Conservation (phyloP, 2,329 filamentous ascomycete genomes). For the Colletotrichum orbiculare region DNA sequence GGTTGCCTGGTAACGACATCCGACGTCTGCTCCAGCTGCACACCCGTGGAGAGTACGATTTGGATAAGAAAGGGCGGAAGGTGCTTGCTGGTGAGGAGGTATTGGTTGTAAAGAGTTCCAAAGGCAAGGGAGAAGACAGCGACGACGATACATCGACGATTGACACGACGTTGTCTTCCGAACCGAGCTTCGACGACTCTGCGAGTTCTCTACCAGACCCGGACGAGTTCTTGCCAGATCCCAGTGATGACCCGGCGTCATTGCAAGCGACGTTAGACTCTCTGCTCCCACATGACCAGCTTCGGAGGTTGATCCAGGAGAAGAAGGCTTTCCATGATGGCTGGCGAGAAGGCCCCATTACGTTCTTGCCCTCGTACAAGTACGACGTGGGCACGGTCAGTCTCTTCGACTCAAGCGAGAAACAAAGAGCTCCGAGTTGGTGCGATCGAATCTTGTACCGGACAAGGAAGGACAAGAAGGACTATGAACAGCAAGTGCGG, state of each 20-base stretch:
- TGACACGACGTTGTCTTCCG: slow-evolving; percentile 43
- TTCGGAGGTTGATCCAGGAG: slow-evolving; percentile 77
- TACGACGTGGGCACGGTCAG: slow-evolving; percentile 96
- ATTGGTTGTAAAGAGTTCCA: slow-evolving; percentile 41
- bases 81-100: slow-evolving; percentile 57
- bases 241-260: slow-evolving; percentile 82
- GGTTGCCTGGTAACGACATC: slow-evolving; percentile 90
- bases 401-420: slow-evolving; percentile 95
- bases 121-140: slow-evolving; percentile 48
- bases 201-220: slow-evolving; percentile 64
- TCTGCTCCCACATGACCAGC: slow-evolving; percentile 88
- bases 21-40: slow-evolving; percentile 85
- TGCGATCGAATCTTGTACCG: slow-evolving; percentile 94
- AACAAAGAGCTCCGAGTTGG: slow-evolving; percentile 93
- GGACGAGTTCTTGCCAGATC: slow-evolving; percentile 75
- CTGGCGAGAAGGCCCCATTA: slow-evolving; percentile 89
- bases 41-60: slow-evolving; percentile 79
- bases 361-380: slow-evolving; percentile 95
- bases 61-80: slow-evolving; percentile 55
- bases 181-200: slow-evolving; percentile 51
- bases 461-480: slow-evolving; percentile 75
- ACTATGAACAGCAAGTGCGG: slow-evolving; percentile 70
- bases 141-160: slow-evolving; percentile 56
- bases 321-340: slow-evolving; percentile 90
- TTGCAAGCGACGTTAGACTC: slow-evolving; percentile 90